Percentiles rank a stretch among this genome's conserved stretches.
Conservation (phyloP, 768 basidiomycete species). For the Dentipellis sp. region DNA sequence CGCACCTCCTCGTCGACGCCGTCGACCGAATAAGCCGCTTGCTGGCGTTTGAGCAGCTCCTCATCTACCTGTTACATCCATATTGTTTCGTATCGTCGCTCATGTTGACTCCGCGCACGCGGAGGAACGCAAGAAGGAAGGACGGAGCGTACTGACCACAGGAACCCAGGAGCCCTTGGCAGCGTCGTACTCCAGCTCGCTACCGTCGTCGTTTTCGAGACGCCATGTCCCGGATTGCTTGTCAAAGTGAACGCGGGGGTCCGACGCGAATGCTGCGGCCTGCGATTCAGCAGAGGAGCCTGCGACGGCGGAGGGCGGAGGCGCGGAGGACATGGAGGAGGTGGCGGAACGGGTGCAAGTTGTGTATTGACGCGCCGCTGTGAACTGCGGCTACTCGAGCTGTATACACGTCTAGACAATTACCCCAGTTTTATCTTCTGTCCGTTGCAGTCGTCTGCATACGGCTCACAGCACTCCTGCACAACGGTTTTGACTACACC, state of each 20-base stretch:
- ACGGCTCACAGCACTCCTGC: too few relatives aligned
- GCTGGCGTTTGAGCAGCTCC: slow-evolving; percentile 79
- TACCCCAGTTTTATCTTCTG: too few relatives aligned
- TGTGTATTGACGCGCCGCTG: too few relatives aligned
- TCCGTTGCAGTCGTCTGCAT: too few relatives aligned
- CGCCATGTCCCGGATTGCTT: slow-evolving; percentile 72
- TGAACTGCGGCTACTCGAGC: too few relatives aligned
- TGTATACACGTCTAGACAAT: too few relatives aligned
- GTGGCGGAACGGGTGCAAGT: slow-evolving; percentile 9
- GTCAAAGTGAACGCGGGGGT: slow-evolving; percentile 79
- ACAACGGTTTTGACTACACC: too few relatives aligned
- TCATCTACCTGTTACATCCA: slow-evolving; percentile 62
- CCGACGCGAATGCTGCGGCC: slow-evolving; percentile 65
- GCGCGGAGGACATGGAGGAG: slow-evolving; percentile 29
- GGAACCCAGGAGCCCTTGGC: slow-evolving; percentile 74
- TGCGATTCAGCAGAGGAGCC: slow-evolving; percentile 47
- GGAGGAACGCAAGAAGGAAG: background rate
- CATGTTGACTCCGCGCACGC: slow-evolving; percentile 2
- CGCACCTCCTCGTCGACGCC: slow-evolving; percentile 93
- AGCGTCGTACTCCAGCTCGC: slow-evolving; percentile 85
- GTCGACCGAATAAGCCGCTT: slow-evolving; percentile 86
- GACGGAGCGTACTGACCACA: slow-evolving; percentile 45
- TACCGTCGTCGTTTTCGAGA: slow-evolving; percentile 82
- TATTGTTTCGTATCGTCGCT: background rate
- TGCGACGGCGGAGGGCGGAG: slow-evolving; percentile 28